Percentiles rank a stretch among this genome's conserved stretches.
These are phyloP conservation scores for Circinella minor DNA, from an alignment of 371 early-diverging fungal species.

Conservation along the genomic window DNA sequence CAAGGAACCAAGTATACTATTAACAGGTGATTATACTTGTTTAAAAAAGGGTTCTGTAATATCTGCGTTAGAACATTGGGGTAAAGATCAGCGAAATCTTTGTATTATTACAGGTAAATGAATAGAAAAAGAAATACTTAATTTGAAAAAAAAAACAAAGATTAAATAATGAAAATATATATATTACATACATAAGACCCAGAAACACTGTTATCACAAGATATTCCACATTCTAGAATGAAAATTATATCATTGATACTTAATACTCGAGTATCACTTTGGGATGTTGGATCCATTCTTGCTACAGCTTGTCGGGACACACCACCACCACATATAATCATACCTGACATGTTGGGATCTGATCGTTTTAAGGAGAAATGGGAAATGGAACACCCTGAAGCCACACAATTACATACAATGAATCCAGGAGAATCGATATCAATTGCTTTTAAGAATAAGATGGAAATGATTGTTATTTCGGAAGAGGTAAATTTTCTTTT, in stretches of 20 bases:
- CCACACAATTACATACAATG: slow-evolving; percentile 25
- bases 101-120: slow-evolving; percentile 40
- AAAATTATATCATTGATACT: slow-evolving; percentile 26
- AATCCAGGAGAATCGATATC: slow-evolving; percentile 31
- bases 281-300: slow-evolving; percentile 26
- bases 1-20: slow-evolving; percentile 66
- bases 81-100: slow-evolving; percentile 24
- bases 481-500: slow-evolving; percentile 32
- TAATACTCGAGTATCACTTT: slow-evolving; percentile 30
- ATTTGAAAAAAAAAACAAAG: no score
- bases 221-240: slow-evolving; percentile 20
- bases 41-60: slow-evolving; percentile 30
- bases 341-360: slow-evolving; percentile 34
- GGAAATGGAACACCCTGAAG: slow-evolving; percentile 7
- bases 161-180: not conserved
- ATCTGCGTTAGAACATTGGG: slow-evolving; percentile 44
- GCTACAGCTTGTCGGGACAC: slow-evolving; percentile 22
- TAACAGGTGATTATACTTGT: slow-evolving; percentile 58
- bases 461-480: slow-evolving; percentile 38
- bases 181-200: not conserved
- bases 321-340: slow-evolving; percentile 21
- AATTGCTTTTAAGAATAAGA: slow-evolving; percentile 34
- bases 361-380: slow-evolving; percentile 26
- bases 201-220: slow-evolving; percentile 27
- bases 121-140: not conserved